phyloP scores from a whole-genome alignment of 192 early-diverging fungal species.

The Mortierella hygrophila region DNA sequence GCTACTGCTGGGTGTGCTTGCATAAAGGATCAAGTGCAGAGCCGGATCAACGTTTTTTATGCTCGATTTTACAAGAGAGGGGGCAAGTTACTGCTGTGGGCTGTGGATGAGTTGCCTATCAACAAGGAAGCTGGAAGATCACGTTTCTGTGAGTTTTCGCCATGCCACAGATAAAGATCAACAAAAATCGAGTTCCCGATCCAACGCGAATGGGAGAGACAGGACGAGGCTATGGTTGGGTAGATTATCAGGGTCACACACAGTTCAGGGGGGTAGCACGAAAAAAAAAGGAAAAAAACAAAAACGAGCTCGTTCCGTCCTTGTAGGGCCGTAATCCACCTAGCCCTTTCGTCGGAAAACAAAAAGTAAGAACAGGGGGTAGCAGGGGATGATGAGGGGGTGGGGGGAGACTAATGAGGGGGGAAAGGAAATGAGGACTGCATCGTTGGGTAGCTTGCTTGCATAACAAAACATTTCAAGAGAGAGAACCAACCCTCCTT shows the following conservation, averaged over 20 bases:
- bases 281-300: neutral
- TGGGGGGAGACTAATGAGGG: neutral
- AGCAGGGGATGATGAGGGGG: neutral
- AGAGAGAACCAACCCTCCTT: slow-evolving; percentile 6
- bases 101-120: too few relatives aligned
- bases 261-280: neutral
- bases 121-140: too few relatives aligned
- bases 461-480: slow-evolving; percentile 2
- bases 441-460: neutral
- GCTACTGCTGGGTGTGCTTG: neutral
- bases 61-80: neutral
- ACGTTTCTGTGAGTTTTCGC: too few relatives aligned
- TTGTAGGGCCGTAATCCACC: neutral
- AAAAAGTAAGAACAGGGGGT: neutral
- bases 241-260: slow-evolving; percentile 4
- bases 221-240: neutral
- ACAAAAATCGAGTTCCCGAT: neutral
- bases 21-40: neutral
- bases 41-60: neutral
- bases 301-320: neutral
- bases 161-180: too few relatives aligned
- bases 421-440: neutral
- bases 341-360: neutral
- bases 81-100: neutral
- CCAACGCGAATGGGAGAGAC: neutral